phyloP scores from a whole-genome alignment of 495 filamentous ascomycete species.

The Cryomyces antarcticus region DNA sequence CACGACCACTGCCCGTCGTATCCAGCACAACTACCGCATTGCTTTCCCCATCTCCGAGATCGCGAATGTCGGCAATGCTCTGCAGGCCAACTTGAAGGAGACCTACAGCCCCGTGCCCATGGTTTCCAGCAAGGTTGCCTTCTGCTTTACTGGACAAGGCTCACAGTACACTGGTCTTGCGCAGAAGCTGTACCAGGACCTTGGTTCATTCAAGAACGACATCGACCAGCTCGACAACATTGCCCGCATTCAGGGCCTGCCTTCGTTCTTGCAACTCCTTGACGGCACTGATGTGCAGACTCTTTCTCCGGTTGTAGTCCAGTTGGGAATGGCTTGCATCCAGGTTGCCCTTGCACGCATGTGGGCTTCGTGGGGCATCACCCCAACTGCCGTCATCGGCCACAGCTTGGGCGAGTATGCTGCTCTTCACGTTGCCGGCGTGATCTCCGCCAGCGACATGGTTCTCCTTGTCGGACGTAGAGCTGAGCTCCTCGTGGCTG shows the following conservation, averaged over 20 bases:
- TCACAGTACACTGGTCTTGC: slow-evolving; percentile 44
- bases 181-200: slow-evolving; percentile 44
- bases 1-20: slow-evolving; percentile 24
- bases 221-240: slow-evolving; percentile 54
- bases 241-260: slow-evolving; percentile 46
- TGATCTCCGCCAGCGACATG: slow-evolving; percentile 57
- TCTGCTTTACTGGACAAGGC: slow-evolving; percentile 32
- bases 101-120: slow-evolving; percentile 24
- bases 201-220: slow-evolving; percentile 43
- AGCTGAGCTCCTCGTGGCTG: slow-evolving; percentile 51
- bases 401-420: slow-evolving; percentile 84
- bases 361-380: slow-evolving; percentile 63
- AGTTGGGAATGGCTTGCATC: slow-evolving; percentile 56
- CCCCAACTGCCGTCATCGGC: slow-evolving; percentile 56
- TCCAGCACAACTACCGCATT: slow-evolving; percentile 26
- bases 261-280: slow-evolving; percentile 46
- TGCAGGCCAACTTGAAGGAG: slow-evolving; percentile 21
- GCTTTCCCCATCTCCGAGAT: slow-evolving; percentile 20
- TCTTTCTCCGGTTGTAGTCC: slow-evolving; percentile 54
- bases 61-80: slow-evolving; percentile 17
- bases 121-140: slow-evolving; percentile 26
- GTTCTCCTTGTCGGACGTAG: slow-evolving; percentile 64
- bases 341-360: slow-evolving; percentile 72
- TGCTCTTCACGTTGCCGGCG: slow-evolving; percentile 60
- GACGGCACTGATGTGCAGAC: slow-evolving; percentile 37